These are phyloP conservation scores for Thuja plicata DNA, from an alignment of 83 land plant species.

Conservation along the genomic window DNA sequence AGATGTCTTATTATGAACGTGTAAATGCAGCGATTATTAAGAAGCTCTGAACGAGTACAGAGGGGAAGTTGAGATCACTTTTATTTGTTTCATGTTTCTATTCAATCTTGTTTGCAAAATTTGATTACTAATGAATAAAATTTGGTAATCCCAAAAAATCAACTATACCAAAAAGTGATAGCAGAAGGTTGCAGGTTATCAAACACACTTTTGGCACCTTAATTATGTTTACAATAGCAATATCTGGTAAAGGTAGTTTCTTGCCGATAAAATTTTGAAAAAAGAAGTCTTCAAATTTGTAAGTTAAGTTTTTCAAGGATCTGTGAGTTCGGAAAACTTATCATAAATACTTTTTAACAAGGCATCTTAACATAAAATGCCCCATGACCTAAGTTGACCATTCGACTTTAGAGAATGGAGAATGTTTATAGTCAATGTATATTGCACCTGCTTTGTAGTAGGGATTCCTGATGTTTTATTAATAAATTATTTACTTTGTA, in stretches of 20 bases:
- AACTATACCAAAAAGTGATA: not conserved
- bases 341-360: not conserved
- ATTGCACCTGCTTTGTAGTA: not conserved
- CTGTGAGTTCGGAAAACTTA: not conserved
- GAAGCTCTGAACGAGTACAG: conserved; percentile 35
- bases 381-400: not conserved
- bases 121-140: not conserved
- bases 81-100: not conserved
- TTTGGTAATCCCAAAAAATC: not conserved
- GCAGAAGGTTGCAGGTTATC: not conserved
- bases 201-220: not conserved
- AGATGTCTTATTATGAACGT: conserved; percentile 63
- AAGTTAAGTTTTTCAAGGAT: not conserved
- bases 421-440: not conserved
- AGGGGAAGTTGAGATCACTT: not conserved
- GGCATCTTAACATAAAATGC: not conserved
- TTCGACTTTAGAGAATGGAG: not conserved
- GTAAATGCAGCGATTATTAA: conserved; percentile 54
- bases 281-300: not conserved
- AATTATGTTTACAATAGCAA: not conserved
- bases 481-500: too few species aligned
- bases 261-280: not conserved
- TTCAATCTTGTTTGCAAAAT: not conserved
- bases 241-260: not conserved
- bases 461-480: not conserved